Conservation (phyloP, 164 flowering plant species). For the Cinnamomum chago region DNA sequence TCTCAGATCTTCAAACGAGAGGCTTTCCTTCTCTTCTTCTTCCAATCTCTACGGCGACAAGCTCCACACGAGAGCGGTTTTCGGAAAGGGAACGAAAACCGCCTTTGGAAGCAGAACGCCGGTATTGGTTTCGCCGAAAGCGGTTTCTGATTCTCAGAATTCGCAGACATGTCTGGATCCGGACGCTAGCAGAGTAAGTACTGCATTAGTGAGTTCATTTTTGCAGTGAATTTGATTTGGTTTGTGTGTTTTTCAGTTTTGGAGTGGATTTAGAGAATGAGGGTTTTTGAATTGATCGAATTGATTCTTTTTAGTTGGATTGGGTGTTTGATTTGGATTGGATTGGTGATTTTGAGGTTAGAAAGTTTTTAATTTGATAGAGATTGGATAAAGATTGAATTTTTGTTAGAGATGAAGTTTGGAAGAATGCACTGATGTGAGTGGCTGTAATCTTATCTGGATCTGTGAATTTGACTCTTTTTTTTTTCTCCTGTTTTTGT, state of each 20-base stretch:
- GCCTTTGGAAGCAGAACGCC: conserved; percentile 18
- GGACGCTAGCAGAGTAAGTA: conserved; percentile 74
- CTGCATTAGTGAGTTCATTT: not conserved
- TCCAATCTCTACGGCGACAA: conserved; percentile 39
- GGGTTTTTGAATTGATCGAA: too few species aligned
- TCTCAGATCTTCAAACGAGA: conserved; percentile 15
- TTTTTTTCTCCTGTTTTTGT: too few species aligned
- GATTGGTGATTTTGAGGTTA: too few species aligned
- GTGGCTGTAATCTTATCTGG: too few species aligned
- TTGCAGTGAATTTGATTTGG: not conserved
- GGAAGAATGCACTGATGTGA: too few species aligned
- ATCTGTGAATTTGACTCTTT: too few species aligned
- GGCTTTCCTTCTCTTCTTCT: conserved; percentile 27
- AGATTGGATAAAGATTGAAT: too few species aligned
- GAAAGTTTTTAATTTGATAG: too few species aligned
- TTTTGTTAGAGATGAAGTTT: too few species aligned
- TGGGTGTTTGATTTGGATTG: too few species aligned
- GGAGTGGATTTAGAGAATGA: too few species aligned
- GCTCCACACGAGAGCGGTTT: conserved; percentile 9
- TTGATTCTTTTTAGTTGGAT: not conserved
- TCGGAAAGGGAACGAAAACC: not conserved
- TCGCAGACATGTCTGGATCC: conserved; percentile 90
- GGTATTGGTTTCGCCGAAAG: conserved; percentile 56
- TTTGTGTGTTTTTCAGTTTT: not conserved
- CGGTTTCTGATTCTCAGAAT: conserved; percentile 72